Conservation (phyloP, 805 yeast genomes). For the Schwanniomyces yamadae region DNA sequence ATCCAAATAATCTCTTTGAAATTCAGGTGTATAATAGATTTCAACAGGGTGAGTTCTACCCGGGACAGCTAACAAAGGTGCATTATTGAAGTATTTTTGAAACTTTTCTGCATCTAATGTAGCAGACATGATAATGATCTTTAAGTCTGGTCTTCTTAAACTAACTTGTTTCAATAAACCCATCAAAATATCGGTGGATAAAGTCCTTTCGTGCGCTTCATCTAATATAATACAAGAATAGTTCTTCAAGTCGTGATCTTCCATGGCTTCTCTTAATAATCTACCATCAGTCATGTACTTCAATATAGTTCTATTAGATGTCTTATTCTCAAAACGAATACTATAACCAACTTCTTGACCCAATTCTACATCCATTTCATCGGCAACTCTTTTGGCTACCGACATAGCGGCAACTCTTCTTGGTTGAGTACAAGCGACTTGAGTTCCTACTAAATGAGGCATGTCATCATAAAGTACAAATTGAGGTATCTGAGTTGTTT, state of each 20-base stretch:
- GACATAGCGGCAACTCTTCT: constrained; percentile 99
- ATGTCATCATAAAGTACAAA: constrained; percentile 89
- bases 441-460: constrained; percentile 80
- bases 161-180: constrained; percentile 86
- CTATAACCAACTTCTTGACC: constrained; percentile 96
- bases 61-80: constrained; percentile 94
- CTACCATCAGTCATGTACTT: constrained; percentile 99
- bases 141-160: constrained; percentile 78
- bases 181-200: constrained; percentile 96
- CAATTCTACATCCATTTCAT: constrained; percentile 89
- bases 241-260: constrained; percentile 75
- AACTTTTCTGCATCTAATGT: constrained; percentile 96
- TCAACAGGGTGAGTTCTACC: constrained; percentile 98
- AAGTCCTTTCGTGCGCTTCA: constrained; percentile 97
- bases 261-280: constrained; percentile 96
- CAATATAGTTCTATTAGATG: constrained; percentile 74
- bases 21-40: constrained; percentile 94
- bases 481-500: constrained; percentile 97
- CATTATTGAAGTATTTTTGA: constrained; percentile 83
- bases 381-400: constrained; percentile 95
- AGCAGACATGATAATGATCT: constrained; percentile 95
- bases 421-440: constrained; percentile 95
- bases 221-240: constrained; percentile 91
- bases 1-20: constrained; percentile 90
- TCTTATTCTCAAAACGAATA: constrained; percentile 90